Conservation (phyloP, 805 yeast genomes). For the Metschnikowia amazonensis region DNA sequence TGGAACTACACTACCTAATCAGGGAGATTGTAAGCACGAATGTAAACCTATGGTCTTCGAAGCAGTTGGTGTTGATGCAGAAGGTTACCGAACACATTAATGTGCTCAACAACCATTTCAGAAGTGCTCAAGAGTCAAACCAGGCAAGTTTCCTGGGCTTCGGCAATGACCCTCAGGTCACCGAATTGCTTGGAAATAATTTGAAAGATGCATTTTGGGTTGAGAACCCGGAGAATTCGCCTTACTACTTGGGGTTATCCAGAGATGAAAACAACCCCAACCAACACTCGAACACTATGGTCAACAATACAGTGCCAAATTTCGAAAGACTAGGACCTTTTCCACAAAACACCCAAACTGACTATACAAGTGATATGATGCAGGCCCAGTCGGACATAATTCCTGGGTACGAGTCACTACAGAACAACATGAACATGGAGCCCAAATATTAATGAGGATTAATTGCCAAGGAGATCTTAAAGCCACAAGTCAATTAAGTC, state of each 20-base stretch:
- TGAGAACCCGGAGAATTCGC: slow-evolving; percentile 28
- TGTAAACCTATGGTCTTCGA: slow-evolving; percentile 33
- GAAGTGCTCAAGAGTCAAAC: slow-evolving; percentile 4
- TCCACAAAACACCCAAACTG: background rate
- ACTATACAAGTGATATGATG: background rate
- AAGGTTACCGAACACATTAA: slow-evolving; percentile 29
- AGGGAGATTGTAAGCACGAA: slow-evolving; percentile 17
- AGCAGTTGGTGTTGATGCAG: slow-evolving; percentile 29
- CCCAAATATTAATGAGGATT: background rate
- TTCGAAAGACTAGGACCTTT: background rate
- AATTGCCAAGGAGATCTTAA: no score
- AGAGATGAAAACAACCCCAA: slow-evolving; percentile 1
- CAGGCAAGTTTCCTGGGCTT: slow-evolving; percentile 8
- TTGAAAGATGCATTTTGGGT: slow-evolving; percentile 51
- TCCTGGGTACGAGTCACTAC: background rate
- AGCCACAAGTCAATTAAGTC: no score
- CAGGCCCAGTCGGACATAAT: background rate
- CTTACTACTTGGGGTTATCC: slow-evolving; percentile 10
- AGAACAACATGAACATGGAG: background rate
- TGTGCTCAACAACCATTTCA: slow-evolving; percentile 16
- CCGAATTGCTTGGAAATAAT: slow-evolving; percentile 39
- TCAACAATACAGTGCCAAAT: background rate
- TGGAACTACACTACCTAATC: slow-evolving; percentile 24
- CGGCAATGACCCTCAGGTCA: slow-evolving; percentile 21
- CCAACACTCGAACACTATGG: background rate